Base-by-base conservation (phyloP, 2,329 filamentous ascomycete species). In the Orbilia oligospora region DNA sequence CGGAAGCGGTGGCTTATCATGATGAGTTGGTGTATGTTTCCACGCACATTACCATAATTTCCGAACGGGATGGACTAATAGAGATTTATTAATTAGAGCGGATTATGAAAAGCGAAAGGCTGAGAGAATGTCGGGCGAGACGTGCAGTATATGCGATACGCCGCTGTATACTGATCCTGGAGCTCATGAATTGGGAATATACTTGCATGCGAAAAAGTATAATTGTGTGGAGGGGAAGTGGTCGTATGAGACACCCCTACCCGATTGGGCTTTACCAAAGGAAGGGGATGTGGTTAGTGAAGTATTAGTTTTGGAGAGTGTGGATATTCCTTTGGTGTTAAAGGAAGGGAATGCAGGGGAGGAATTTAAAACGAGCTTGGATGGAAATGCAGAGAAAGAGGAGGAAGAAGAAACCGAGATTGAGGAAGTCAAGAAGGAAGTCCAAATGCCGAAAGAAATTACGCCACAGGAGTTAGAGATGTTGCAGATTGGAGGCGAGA, bases 161-260 rank as follows among this genome's bases (percentile, higher is more conserved):
- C 92, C 93, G 22, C 87, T 99, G 51, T 99, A 98, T 85, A 97
- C 93, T 16, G 96, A 99, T 83, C 96, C 96, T 0, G 94, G 94
- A 0, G 85, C 88, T 49, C 94, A 98, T 82, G 96, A 99, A 44
- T 64, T 81, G 69, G 93, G 93, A 0, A 91, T 99, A 48, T 99
- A 95, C 88, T 87, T 99, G 79, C 96, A 99, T 86, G 97, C 95
- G 72, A 89, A 94, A 78, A 90, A 93, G 55, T 99, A 99, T 84
- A 91, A 95, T 81, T 94, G 95, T 83, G 89, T 90, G 27, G 90
- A 90, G 27, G 95, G 94, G 3, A 87, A 87, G 67, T 99, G 96
- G 96, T 90, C 90, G 67, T 98, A 97, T 84, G 89, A 91, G 83
- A 97, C 94, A 81, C 89, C 90, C 24, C 87, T 97, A 83, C 96